These are phyloP conservation scores for Dactylonectria estremocensis DNA, from an alignment of 2,329 filamentous ascomycete genomes.

Conservation along the genomic window DNA sequence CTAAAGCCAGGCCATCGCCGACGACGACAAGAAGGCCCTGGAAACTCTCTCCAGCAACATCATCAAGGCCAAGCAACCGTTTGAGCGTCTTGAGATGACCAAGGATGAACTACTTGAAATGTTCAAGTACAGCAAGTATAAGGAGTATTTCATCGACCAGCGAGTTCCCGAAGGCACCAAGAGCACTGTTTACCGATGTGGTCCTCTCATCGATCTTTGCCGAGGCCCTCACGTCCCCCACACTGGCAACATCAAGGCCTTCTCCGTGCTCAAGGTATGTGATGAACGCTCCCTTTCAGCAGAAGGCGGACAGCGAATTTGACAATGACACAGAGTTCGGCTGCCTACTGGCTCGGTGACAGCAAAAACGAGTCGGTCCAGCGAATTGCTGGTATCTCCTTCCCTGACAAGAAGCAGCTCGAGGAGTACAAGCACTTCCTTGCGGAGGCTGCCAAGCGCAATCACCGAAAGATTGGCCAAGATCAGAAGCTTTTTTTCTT, in stretches of 20 bases:
- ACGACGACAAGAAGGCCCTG: slow-evolving; percentile 87
- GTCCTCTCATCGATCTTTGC: slow-evolving; percentile 95
- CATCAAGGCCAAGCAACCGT: slow-evolving; percentile 97
- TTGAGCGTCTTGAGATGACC: slow-evolving; percentile 89
- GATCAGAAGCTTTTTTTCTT: slow-evolving; percentile 99
- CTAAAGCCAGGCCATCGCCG: slow-evolving; percentile 79
- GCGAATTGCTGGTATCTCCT: slow-evolving; percentile 96
- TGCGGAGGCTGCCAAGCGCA: slow-evolving; percentile 97
- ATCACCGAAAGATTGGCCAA: slow-evolving; percentile 93
- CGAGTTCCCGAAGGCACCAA: slow-evolving; percentile 84
- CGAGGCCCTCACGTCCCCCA: slow-evolving; percentile 93
- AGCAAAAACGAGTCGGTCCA: slow-evolving; percentile 95
- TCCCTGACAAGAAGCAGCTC: slow-evolving; percentile 95
- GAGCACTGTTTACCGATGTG: slow-evolving; percentile 95
- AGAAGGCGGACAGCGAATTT: slow-evolving; percentile 17
- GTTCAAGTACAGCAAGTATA: slow-evolving; percentile 98
- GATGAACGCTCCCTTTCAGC: background rate
- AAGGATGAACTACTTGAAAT: slow-evolving; percentile 95
- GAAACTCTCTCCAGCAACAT: slow-evolving; percentile 86
- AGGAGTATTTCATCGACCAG: slow-evolving; percentile 91
- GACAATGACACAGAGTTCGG: slow-evolving; percentile 71
- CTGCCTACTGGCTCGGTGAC: slow-evolving; percentile 94
- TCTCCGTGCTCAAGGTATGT: slow-evolving; percentile 86
- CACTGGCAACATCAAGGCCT: slow-evolving; percentile 94
- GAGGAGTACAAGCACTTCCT: slow-evolving; percentile 95